Evolutionary conservation across 2,329 filamentous ascomycete genomes (phyloP), one percentile per base, ranked within the genome.

Genomic region (Tolypocladium tundrense): DNA sequence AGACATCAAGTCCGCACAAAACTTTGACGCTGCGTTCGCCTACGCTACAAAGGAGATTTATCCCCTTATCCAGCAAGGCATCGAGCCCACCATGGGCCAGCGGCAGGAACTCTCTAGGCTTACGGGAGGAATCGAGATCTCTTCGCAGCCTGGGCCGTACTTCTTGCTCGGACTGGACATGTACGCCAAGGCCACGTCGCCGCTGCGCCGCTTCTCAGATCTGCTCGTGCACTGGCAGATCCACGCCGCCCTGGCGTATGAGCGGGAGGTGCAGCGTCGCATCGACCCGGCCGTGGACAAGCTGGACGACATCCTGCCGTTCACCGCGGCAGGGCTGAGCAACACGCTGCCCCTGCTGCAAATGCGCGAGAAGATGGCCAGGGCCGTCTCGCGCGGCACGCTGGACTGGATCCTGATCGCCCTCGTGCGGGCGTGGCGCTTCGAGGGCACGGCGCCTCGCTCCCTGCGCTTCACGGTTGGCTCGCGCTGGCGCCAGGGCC

Each of bases 211-310:
- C 50, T 88, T 80, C 69, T 71, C 75, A 6, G 86, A 88, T 68
- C 71, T 88, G 53, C 67, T 88, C 39, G 77, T 81, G 1, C 85
- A 88, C 70, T 88, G 83, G 82, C 85, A 88, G 68, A 81, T 88
- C 60, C 79, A 86, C 65, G 80, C 79, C 2, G 79, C 82, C 11
- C 71, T 88, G 39, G 71, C 73, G 16, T 69, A 76, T 59, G 77
- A 80, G 63, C 73, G 76, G 10, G 64, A 72, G 42, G 60, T 60
- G 31, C 58, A 65, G 48, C 62, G 66, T 21, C 59, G 56, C 16
- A 60, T 73, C 41, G 63, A 69, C 33, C 55, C 65, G 9, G 42
- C 60, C 8, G 55, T 60, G 21, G 70, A 73, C 48, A 58, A 70
- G 43, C 35, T 70, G 54, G 64, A 68, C 45, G 62, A 64, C 7